A percentile compares a stretch with the other conserved stretches of the same genome.
Conservation (phyloP, 1,284 basidiomycete species). For the Xanthoconium separans region DNA sequence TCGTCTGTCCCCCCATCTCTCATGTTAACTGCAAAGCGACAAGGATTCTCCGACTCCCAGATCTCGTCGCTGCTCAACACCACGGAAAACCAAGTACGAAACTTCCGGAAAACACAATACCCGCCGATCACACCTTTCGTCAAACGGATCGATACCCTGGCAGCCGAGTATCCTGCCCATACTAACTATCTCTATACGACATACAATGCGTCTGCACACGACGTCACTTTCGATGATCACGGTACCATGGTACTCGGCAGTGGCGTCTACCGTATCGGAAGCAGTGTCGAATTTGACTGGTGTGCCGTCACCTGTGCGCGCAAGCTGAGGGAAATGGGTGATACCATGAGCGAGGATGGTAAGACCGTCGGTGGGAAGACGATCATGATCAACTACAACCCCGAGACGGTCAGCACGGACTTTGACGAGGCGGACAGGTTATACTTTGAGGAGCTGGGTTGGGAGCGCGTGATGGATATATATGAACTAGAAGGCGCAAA, state of each 20-base stretch:
- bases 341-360: slow-evolving; percentile 39
- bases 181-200: slow-evolving; percentile 99
- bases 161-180: slow-evolving; percentile 97
- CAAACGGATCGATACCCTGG: slow-evolving; percentile 99
- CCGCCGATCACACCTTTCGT: slow-evolving; percentile 87
- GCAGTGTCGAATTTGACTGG: slow-evolving; percentile 99
- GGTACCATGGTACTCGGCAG: slow-evolving; percentile 99
- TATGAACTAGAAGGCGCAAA: slow-evolving; percentile 94
- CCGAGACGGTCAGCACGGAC: slow-evolving; percentile 98
- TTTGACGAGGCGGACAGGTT: slow-evolving; percentile 98
- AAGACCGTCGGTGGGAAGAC: slow-evolving; percentile 45
- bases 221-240: slow-evolving; percentile 94
- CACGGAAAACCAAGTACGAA: slow-evolving; percentile 79
- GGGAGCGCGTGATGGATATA: slow-evolving; percentile 99
- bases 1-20: slow-evolving; percentile 67
- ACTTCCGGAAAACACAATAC: slow-evolving; percentile 80
- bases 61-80: slow-evolving; percentile 77
- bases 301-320: slow-evolving; percentile 98
- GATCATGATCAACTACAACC: slow-evolving; percentile 99
- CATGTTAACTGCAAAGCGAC: slow-evolving; percentile 81
- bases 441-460: slow-evolving; percentile 99
- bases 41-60: slow-evolving; percentile 94
- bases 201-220: slow-evolving; percentile 96
- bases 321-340: slow-evolving; percentile 88
- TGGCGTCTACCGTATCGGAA: slow-evolving; percentile 98